Evolutionary conservation across 805 yeast species (phyloP).

Genomic region (Diddensiella santjacobensis): DNA sequence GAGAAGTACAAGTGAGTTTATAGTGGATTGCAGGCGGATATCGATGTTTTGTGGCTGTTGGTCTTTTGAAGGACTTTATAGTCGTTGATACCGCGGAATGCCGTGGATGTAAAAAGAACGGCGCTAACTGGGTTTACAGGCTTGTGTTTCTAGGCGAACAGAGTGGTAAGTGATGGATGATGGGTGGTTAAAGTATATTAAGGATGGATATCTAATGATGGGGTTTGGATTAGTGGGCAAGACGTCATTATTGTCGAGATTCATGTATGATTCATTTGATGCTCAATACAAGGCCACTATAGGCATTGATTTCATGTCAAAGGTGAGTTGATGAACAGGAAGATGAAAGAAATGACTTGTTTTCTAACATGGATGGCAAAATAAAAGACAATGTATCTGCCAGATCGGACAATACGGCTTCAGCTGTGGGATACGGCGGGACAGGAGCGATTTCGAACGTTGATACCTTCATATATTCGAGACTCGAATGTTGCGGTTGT

Average conservation of each 20-base stretch:
- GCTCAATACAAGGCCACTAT: slow-evolving; percentile 93
- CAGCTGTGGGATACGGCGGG: slow-evolving; percentile 99
- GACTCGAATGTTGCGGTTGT: slow-evolving; percentile 97
- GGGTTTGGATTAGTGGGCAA: slow-evolving; percentile 85
- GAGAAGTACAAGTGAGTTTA: slow-evolving; percentile 39
- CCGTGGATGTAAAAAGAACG: too few species aligned
- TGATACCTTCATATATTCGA: slow-evolving; percentile 92
- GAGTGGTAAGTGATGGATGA: slow-evolving; percentile 52
- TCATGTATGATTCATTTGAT: slow-evolving; percentile 97
- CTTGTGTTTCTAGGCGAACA: slow-evolving; percentile 97
- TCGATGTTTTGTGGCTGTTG: too few species aligned
- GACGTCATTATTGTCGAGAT: slow-evolving; percentile 92
- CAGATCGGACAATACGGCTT: slow-evolving; percentile 89
- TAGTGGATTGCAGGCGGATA: too few species aligned
- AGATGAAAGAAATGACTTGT: not conserved
- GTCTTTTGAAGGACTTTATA: too few species aligned
- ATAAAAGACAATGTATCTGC: slow-evolving; percentile 86
- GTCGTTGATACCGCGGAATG: too few species aligned
- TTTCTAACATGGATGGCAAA: slow-evolving; percentile 7
- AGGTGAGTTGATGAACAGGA: slow-evolving; percentile 33
- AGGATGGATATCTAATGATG: not conserved
- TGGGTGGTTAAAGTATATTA: not conserved
- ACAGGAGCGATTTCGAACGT: slow-evolving; percentile 90
- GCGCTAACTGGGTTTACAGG: slow-evolving; percentile 37
- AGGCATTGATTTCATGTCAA: slow-evolving; percentile 92